Evolutionary conservation across 768 basidiomycete species (phyloP).

Genomic region (Pleurotus citrinopileatus): DNA sequence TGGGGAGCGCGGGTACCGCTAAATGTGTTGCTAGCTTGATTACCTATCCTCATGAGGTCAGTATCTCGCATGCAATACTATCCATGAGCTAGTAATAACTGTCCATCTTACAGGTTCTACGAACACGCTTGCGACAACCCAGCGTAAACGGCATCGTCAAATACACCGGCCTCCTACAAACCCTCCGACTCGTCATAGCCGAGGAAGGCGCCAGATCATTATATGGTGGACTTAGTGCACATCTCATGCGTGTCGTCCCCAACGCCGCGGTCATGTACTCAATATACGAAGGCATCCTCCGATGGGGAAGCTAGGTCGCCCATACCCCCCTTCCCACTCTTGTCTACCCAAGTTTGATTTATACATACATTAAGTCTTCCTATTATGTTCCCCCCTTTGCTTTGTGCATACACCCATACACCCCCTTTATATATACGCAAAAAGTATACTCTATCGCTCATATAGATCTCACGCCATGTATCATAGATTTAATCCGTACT

Average conservation of each 20-base stretch:
- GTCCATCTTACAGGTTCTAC: constrained; percentile 68
- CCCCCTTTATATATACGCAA: too few relatives aligned
- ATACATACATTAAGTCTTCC: neutral
- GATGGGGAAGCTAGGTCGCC: constrained; percentile 45
- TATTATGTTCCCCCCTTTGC: too few relatives aligned
- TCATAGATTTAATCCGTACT: neutral
- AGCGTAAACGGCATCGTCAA: constrained; percentile 72
- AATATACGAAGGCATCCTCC: constrained; percentile 84
- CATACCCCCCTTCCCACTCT: neutral
- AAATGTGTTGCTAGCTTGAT: constrained; percentile 93
- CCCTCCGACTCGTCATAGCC: constrained; percentile 76
- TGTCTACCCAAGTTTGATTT: neutral
- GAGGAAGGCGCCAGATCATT: constrained; percentile 88
- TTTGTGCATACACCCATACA: too few relatives aligned
- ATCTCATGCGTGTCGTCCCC: constrained; percentile 94
- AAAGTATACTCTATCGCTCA: neutral
- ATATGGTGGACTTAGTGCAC: constrained; percentile 92
- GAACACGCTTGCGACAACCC: constrained; percentile 91
- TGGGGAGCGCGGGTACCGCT: constrained; percentile 88
- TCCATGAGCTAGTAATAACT: neutral
- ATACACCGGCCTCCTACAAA: constrained; percentile 86
- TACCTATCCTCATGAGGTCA: constrained; percentile 97
- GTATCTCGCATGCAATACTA: constrained; percentile 24
- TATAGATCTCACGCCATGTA: neutral
- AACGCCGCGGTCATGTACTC: constrained; percentile 97